Conservation (phyloP, 176 grass and related monocot genomes). For the Alopecurus myosuroides region DNA sequence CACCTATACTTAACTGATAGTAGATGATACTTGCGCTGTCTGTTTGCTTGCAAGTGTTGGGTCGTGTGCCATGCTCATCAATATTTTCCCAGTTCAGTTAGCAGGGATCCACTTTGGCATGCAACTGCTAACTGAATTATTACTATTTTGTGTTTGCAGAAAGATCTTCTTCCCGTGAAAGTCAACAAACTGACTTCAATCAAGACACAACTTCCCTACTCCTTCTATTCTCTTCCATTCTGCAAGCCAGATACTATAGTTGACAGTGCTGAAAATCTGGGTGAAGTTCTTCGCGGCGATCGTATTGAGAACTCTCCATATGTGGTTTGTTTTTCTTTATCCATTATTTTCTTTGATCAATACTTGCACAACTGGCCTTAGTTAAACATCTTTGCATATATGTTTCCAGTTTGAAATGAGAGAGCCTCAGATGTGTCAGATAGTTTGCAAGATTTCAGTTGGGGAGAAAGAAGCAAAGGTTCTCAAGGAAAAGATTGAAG, state of each 20-base stretch:
- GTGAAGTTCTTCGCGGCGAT: slow-evolving; percentile 88
- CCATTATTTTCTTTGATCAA: background rate
- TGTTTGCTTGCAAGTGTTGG: background rate
- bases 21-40: background rate
- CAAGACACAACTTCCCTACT: slow-evolving; percentile 90
- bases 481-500: slow-evolving; percentile 90
- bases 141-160: slow-evolving; percentile 37
- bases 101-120: background rate
- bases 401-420: slow-evolving; percentile 79
- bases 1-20: background rate
- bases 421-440: slow-evolving; percentile 78
- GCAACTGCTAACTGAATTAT: background rate
- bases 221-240: slow-evolving; percentile 87
- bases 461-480: slow-evolving; percentile 66
- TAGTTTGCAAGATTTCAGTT: slow-evolving; percentile 72
- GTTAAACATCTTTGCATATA: background rate
- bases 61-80: background rate
- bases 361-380: background rate
- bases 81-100: background rate
- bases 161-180: slow-evolving; percentile 61
- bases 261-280: slow-evolving; percentile 84
- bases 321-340: slow-evolving; percentile 35
- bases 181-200: slow-evolving; percentile 89
- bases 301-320: slow-evolving; percentile 89
- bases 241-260: slow-evolving; percentile 66